Evolutionary conservation across 495 filamentous ascomycete genomes (phyloP), one percentile per base, ranked within the genome.

Genomic region (Trichoderma reesei): DNA sequence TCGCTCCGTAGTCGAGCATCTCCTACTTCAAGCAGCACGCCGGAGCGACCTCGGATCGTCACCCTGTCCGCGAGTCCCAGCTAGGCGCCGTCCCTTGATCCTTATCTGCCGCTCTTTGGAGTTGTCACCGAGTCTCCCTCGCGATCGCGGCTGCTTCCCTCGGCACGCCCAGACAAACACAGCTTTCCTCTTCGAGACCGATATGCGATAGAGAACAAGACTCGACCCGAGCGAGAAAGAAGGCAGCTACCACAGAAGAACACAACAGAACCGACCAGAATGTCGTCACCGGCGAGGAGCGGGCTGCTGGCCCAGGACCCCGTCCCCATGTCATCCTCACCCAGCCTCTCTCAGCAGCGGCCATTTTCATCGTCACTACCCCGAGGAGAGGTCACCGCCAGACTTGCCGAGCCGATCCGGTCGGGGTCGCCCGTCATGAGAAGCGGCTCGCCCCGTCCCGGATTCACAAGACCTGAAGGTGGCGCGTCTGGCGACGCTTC

Each of bases 381-480:
- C 64, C 80, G 89, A 74, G 85, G 85, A 44, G 80, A 85, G 59
- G 86, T 87, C 5, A 91, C 83, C 63, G 89, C 89, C 39, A 84
- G 89, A 65, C 78, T 92, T 26, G 87, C 86, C 33, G 89, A 88
- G 2, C 88, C 89, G 5, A 74, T 89, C 7, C 82, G 83, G 37
- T 85, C 85, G 73, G 80, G 36, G 73, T 79, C 66, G 79, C 65
- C 62, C 67, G 65, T 41, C 3, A 41, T 41, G 10, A 41, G 36
- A 37, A 41, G 46, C 18, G 54, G 54, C 8, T 65, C 60, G 59
- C 42, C 64, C 41, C 59, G 42, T 34, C 64, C 60, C n/a, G 54
- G 42, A 67, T 42, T 67, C 70, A 54, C 80, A 74, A 18, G 70
- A 65, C 46, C 63, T 79, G 63, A 76, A 79, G 20, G 82, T 84